Conservation (phyloP, 2,329 filamentous ascomycete species). For the Scedosporium apiospermum region DNA sequence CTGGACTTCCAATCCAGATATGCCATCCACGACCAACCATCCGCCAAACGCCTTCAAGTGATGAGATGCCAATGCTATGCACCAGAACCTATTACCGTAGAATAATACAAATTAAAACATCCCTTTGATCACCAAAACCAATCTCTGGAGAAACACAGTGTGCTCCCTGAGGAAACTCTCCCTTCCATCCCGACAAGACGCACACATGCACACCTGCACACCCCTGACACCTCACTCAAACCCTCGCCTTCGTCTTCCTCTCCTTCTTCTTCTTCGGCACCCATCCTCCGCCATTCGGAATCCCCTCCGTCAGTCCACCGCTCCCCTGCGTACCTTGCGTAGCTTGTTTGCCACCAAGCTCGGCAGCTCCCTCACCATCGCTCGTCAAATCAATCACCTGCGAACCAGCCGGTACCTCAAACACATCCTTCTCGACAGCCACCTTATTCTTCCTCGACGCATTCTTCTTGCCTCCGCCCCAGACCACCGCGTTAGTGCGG, state of each 20-base stretch:
- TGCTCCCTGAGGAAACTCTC: neutral
- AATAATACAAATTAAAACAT: too few species aligned
- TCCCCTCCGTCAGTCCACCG: neutral
- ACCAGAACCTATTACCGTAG: too few species aligned
- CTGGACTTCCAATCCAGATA: too few species aligned
- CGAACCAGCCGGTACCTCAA: slow-evolving; percentile 1
- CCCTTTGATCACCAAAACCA: too few species aligned
- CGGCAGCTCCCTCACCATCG: neutral
- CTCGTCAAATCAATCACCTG: slow-evolving; percentile 5
- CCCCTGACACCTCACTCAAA: neutral
- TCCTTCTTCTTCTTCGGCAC: neutral
- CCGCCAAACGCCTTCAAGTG: too few species aligned
- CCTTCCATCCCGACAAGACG: neutral
- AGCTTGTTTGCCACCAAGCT: neutral
- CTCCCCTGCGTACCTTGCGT: neutral
- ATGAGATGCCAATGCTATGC: too few species aligned
- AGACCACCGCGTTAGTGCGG: neutral
- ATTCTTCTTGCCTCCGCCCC: neutral
- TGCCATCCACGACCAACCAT: too few species aligned
- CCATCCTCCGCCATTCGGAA: neutral
- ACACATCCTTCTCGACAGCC: neutral
- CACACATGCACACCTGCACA: neutral
- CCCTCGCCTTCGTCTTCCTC: neutral
- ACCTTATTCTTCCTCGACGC: neutral
- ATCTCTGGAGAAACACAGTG: too few species aligned